phyloP scores from a whole-genome alignment of 768 basidiomycete species.

The Tricholomella constricta region DNA sequence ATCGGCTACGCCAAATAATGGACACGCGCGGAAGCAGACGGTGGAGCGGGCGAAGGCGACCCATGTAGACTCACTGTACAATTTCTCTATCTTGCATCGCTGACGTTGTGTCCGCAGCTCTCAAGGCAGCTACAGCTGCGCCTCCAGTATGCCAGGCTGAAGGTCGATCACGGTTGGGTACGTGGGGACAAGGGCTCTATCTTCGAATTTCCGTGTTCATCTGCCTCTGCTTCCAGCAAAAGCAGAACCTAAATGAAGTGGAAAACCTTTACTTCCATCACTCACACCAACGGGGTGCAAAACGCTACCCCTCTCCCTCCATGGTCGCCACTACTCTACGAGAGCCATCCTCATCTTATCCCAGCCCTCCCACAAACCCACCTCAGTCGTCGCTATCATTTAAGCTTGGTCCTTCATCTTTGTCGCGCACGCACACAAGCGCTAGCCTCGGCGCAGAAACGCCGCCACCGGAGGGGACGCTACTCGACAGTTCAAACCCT shows the following conservation, averaged over 20 bases:
- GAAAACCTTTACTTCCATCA: constrained; percentile 83
- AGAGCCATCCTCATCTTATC: constrained; percentile 19
- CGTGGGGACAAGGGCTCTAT: constrained; percentile 21
- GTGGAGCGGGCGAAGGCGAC: constrained; percentile 58
- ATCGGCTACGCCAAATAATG: constrained; percentile 24
- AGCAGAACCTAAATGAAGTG: constrained; percentile 77
- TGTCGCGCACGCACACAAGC: constrained; percentile 10
- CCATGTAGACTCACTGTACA: constrained; percentile 45
- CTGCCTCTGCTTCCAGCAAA: constrained; percentile 49
- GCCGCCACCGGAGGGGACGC: background rate
- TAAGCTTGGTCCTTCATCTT: constrained; percentile 17
- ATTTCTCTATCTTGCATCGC: background rate
- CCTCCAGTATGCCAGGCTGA: constrained; percentile 74
- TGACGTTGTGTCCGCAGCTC: constrained; percentile 42
- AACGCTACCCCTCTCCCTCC: constrained; percentile 27
- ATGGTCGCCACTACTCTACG: constrained; percentile 21
- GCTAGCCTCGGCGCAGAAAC: constrained; percentile 4
- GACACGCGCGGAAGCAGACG: constrained; percentile 46
- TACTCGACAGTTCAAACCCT: constrained; percentile 1
- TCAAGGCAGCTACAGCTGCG: constrained; percentile 73
- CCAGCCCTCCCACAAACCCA: constrained; percentile 9
- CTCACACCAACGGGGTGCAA: constrained; percentile 50
- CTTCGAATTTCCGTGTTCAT: background rate
- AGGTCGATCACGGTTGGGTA: constrained; percentile 84
- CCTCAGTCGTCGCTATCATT: constrained; percentile 30